phyloP scores from a whole-genome alignment of 1,284 basidiomycete genomes.

The Cystobasidium pallidum region DNA sequence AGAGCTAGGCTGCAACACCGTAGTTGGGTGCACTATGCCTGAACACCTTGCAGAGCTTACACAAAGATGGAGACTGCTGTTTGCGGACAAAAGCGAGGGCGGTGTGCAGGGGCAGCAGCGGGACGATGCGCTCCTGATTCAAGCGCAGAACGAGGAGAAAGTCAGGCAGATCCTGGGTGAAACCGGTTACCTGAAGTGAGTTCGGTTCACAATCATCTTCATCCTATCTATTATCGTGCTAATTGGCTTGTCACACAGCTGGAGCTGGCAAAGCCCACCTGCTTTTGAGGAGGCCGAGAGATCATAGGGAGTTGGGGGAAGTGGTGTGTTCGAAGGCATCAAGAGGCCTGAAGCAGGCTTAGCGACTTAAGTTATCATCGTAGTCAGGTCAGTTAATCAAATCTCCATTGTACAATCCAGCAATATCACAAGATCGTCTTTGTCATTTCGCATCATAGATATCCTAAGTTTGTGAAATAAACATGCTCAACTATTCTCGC shows the following conservation, averaged over 20 bases:
- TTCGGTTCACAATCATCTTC: background rate
- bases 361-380: no score
- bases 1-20: slow-evolving; percentile 59
- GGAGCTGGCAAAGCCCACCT: slow-evolving; percentile 34
- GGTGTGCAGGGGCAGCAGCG: slow-evolving; percentile 23
- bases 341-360: no score
- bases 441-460: slow-evolving; percentile 14
- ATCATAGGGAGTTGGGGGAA: background rate
- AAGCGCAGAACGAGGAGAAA: slow-evolving; percentile 47
- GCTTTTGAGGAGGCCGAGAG: slow-evolving; percentile 30
- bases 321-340: background rate
- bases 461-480: no score
- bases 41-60: slow-evolving; percentile 49
- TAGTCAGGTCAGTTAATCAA: no score
- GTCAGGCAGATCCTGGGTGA: slow-evolving; percentile 46
- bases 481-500: no score
- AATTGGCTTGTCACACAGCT: slow-evolving; percentile 2
- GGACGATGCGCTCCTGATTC: slow-evolving; percentile 10
- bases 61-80: slow-evolving; percentile 46
- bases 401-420: no score
- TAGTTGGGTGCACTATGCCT: slow-evolving; percentile 65
- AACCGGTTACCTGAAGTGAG: slow-evolving; percentile 33
- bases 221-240: background rate
- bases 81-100: slow-evolving; percentile 44
- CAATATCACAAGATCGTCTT: background rate